Conservation (phyloP, 1,139 yeast species). For the Blastobotrys ciferrii region DNA sequence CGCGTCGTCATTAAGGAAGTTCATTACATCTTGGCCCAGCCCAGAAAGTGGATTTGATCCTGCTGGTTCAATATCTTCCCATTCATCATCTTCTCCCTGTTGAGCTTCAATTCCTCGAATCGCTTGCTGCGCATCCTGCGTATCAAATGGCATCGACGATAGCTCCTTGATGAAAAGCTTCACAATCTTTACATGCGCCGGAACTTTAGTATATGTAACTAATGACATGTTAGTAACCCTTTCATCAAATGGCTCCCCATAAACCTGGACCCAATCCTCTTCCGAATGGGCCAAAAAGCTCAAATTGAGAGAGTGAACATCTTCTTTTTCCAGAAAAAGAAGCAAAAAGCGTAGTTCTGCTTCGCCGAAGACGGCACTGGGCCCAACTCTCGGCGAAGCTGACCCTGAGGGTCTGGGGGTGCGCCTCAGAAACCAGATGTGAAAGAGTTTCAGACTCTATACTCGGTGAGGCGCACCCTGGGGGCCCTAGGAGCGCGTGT, state of each 20-base stretch:
- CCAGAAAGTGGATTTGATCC: conserved; percentile 3
- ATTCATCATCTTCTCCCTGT: conserved; percentile 46
- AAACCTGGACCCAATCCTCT: too few species aligned
- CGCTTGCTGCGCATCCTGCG: conserved; percentile 24
- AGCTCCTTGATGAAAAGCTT: conserved; percentile 70
- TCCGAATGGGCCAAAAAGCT: too few species aligned
- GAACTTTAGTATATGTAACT: conserved; percentile 53
- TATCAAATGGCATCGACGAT: conserved; percentile 41
- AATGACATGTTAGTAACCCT: conserved; percentile 43
- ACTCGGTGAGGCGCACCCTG: too few species aligned
- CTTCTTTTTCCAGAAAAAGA: too few species aligned
- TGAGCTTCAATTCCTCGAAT: conserved; percentile 27
- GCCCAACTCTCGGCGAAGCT: too few species aligned
- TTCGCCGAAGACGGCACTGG: too few species aligned
- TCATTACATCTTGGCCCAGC: conserved; percentile 10
- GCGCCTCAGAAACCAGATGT: too few species aligned
- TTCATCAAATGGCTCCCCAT: background rate
- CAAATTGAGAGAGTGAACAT: too few species aligned
- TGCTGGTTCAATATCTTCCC: conserved; percentile 71
- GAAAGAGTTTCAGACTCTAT: too few species aligned
- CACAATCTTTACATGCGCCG: conserved; percentile 70
- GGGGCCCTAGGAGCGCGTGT: too few species aligned
- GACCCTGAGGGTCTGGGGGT: too few species aligned
- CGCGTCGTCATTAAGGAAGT: conserved; percentile 29
- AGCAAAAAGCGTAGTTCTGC: too few species aligned